Base-by-base conservation (phyloP, 768 basidiomycete species). In the Coprinopsis sp. region DNA sequence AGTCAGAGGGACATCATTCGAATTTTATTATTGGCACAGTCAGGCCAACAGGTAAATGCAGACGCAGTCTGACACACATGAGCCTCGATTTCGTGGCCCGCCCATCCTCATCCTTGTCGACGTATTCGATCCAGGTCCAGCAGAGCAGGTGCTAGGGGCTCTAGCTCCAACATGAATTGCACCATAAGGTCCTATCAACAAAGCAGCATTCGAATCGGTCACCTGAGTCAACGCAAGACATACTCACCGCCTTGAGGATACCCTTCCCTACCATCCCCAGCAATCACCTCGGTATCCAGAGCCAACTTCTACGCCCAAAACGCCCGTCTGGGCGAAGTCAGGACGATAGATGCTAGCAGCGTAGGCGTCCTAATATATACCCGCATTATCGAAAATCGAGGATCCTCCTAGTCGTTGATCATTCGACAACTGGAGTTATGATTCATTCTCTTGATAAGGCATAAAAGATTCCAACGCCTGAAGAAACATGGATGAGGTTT, bases 111-210 rank as follows among this genome's bases (percentile, higher is more conserved):
- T 85, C 82, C 60, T 95, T 96, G 58, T 94, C 90, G 13, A 95
- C 69, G 51, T 88, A 81, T 80, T n/a, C 71, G 44, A 96, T 80
- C 55, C 78, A 65, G 93, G 13, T 87, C 79, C 22, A 97, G 63
- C 1, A 98, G 76, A 0, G 73, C 63, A 18, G 76, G 62, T 0
- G 94, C 58, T 71, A 0, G 89, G 85, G 0, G 94, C 83, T 0
- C 95, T 93, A 0, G 95, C 95, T 3, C 95, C 95, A 29, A 97
- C 94, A 54, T 98, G 94, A 41, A 97, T 96, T 0, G 81, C 84
- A 51, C 90, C 78, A 58, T 82, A 91, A 0, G 86, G 87, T n/a
- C n/a, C n/a, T n/a, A n/a, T n/a, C 2, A 22, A 34, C 27, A 10
- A 13, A 33, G 34, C 28, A 33, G 31, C 11, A 14, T n/a, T 23